Evolutionary conservation across 345 rosid genomes (phyloP).

Genomic region (Ceriops zippeliana): DNA sequence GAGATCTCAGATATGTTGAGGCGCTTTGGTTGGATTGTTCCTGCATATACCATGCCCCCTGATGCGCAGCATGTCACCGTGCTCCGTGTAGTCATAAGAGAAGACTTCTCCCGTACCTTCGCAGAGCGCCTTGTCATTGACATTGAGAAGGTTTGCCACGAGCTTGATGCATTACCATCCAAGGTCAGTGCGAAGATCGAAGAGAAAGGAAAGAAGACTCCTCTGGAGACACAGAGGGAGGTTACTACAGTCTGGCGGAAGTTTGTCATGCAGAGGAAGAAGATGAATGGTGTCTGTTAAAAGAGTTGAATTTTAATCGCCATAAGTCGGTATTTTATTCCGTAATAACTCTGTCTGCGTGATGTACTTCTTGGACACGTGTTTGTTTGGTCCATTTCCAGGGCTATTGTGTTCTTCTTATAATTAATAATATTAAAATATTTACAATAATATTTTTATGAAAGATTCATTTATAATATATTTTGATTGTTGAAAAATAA

Average conservation of each 20-base stretch:
- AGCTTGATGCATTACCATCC: conserved; percentile 22
- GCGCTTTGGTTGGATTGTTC: conserved; percentile 32
- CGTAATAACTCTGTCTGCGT: no score
- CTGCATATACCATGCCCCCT: conserved; percentile 34
- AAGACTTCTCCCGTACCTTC: conserved; percentile 28
- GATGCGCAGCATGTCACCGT: conserved; percentile 31
- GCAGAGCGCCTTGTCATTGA: conserved; percentile 26
- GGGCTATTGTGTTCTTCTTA: no score
- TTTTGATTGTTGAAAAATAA: no score
- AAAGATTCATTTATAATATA: no score
- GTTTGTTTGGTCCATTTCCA: no score
- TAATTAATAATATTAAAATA: no score
- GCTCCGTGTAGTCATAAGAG: conserved; percentile 24
- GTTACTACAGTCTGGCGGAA: conserved; percentile 24
- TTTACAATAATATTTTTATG: no score
- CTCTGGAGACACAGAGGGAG: conserved; percentile 10
- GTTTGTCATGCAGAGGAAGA: conserved; percentile 23
- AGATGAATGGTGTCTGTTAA: conserved; percentile 41
- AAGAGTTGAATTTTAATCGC: conserved; percentile 4
- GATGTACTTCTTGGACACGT: no score
- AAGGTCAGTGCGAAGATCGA: not conserved
- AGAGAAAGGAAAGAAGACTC: not conserved
- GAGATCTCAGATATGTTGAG: conserved; percentile 28
- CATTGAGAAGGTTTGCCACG: conserved; percentile 24
- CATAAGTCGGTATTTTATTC: no score